A percentile compares a stretch with the other conserved stretches of the same genome.
phyloP scores from a whole-genome alignment of 306 rosid species.

The Quillaja saponaria region DNA sequence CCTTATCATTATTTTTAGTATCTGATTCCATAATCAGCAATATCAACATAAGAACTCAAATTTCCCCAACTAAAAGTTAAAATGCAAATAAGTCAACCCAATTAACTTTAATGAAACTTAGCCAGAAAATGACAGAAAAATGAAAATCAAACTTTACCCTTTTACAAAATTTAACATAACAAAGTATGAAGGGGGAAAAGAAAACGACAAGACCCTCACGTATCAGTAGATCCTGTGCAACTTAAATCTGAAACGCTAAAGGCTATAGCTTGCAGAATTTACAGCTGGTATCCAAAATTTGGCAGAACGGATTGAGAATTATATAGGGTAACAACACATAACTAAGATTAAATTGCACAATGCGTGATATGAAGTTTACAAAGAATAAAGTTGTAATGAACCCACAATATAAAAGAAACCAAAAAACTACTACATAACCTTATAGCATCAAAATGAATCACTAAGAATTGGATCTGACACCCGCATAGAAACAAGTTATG shows the following conservation, averaged over 20 bases:
- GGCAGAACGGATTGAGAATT: neutral
- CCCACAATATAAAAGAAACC: neutral
- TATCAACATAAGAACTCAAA: constrained; percentile 28
- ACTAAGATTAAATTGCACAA: neutral
- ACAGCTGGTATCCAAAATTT: neutral
- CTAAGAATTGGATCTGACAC: constrained; percentile 48
- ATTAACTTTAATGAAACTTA: neutral
- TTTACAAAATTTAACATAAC: neutral
- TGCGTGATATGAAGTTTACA: neutral
- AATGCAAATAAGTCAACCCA: constrained; percentile 27
- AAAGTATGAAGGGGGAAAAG: too few relatives aligned
- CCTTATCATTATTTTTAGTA: constrained; percentile 76
- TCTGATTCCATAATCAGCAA: constrained; percentile 50
- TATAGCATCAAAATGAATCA: constrained; percentile 23
- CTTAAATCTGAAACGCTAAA: neutral
- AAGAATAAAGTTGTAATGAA: neutral
- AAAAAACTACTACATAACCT: constrained; percentile 5
- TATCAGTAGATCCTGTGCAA: constrained; percentile 3
- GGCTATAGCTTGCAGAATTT: neutral
- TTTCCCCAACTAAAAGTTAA: constrained; percentile 15
- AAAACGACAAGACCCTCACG: neutral
- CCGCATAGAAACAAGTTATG: constrained; percentile 13
- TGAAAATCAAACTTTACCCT: neutral
- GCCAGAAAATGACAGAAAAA: neutral
- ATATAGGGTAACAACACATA: neutral